Evolutionary conservation across 306 rosid species (phyloP).

Genomic region (Begonia loranthoides): DNA sequence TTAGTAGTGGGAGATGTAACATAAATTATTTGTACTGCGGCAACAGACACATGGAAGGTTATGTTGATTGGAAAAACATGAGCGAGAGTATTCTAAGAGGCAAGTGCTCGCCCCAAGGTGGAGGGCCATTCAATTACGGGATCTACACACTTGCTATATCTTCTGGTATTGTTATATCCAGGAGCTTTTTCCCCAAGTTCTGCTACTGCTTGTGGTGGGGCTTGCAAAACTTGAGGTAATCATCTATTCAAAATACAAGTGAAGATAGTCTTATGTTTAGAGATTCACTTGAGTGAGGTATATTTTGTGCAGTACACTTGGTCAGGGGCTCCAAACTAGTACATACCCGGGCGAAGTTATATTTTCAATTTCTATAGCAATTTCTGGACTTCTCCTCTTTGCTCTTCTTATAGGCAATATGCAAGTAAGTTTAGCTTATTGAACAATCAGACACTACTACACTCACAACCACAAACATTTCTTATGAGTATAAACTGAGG

Average conservation of each 20-base stretch:
- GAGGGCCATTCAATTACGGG: constrained; percentile 42
- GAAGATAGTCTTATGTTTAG: background rate
- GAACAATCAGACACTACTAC: background rate
- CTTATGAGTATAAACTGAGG: background rate
- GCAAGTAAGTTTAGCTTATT: constrained; percentile 35
- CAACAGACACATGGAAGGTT: constrained; percentile 25
- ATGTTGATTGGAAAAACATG: constrained; percentile 29
- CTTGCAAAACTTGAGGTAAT: constrained; percentile 72
- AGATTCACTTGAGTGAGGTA: background rate
- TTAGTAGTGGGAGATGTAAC: constrained; percentile 18
- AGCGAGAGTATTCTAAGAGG: constrained; percentile 25
- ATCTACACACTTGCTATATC: constrained; percentile 51
- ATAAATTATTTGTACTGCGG: constrained; percentile 48
- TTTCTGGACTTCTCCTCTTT: constrained; percentile 41
- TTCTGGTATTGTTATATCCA: constrained; percentile 39
- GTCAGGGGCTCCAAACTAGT: constrained; percentile 84
- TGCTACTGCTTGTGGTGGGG: constrained; percentile 70
- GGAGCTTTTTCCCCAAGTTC: constrained; percentile 42
- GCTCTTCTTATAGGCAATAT: constrained; percentile 73
- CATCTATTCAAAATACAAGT: background rate
- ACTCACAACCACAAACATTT: background rate
- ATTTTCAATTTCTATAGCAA: constrained; percentile 67
- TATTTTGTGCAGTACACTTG: constrained; percentile 57
- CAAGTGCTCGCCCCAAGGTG: constrained; percentile 24
- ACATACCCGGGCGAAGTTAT: constrained; percentile 57